Base-by-base conservation (phyloP, 2,329 filamentous ascomycete species). In the Didymellaceae sp. region DNA sequence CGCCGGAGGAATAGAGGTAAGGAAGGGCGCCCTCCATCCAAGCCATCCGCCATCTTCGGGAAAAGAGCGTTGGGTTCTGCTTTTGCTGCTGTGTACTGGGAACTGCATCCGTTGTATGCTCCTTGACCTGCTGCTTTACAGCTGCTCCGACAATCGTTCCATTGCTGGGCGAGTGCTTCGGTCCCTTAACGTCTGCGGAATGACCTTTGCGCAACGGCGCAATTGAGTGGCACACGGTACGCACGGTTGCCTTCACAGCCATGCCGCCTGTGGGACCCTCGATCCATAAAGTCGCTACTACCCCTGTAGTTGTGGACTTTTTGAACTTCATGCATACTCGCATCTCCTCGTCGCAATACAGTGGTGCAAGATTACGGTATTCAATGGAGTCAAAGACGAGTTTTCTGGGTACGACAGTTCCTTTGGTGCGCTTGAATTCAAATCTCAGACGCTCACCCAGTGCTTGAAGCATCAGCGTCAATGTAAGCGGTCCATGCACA, bases 401-500 rank as follows among this genome's bases (percentile, higher is more conserved):
- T n/a, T n/a, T n/a, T n/a, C n/a, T n/a, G n/a, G n/a, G n/a, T n/a
- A n/a, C n/a, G n/a, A n/a, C n/a, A n/a, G n/a, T n/a, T n/a, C n/a
- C 74, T 38, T 74, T 70, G n/a, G 35, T 24, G 8, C 25, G 31
- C 7, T 47, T 20, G 2, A 32, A 41, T n/a, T 30, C 34, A 10
- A 9, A 2, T 5, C 5, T 10, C 17, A 59, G 24, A 14, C 60
- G 45, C 13, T 49, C 52, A 39, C 79, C 75, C 18, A 96, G 71
- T 4, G 87, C 79, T 13, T 85, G 82, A 26, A 96, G 78, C 79
- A 97, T 86, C 5, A 97, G 77, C 0, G 87, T 86, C 31, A 95
- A 80, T 1, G 85, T 86, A 45, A 99, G 77, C 1, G 94, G 93
- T 0, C 94, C 94, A 65, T 97, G 94, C 46, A 97, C 89, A 13